A percentile compares a stretch with the other conserved stretches of the same genome.
These are phyloP conservation scores for Cercospora beticola DNA, from an alignment of 2,329 filamentous ascomycete genomes.

Conservation along the genomic window DNA sequence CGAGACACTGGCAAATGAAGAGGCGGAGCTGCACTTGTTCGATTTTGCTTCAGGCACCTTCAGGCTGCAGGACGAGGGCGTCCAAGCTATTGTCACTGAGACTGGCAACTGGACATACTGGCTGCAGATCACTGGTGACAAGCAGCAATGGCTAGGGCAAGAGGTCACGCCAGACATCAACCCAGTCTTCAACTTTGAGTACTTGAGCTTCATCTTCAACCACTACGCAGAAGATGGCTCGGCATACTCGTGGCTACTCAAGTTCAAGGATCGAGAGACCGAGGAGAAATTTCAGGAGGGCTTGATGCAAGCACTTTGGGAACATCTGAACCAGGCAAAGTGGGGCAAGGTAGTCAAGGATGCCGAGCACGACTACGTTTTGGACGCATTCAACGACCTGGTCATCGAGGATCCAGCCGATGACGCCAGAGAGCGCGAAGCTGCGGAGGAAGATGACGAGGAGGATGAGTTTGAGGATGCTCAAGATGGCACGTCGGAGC, in stretches of 20 bases:
- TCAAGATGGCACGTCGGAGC: slow-evolving; percentile 64
- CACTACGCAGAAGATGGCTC: slow-evolving; percentile 86
- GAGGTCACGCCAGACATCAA: slow-evolving; percentile 88
- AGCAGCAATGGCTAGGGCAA: slow-evolving; percentile 83
- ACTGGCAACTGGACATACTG: slow-evolving; percentile 93
- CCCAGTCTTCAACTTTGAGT: slow-evolving; percentile 98
- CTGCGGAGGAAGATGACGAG: slow-evolving; percentile 55
- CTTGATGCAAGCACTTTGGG: slow-evolving; percentile 93
- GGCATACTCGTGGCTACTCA: slow-evolving; percentile 91
- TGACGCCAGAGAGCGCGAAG: slow-evolving; percentile 54
- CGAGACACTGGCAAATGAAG: slow-evolving; percentile 72
- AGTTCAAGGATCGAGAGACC: slow-evolving; percentile 80
- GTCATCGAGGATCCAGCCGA: slow-evolving; percentile 78
- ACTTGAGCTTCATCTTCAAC: slow-evolving; percentile 98
- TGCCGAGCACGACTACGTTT: slow-evolving; percentile 86
- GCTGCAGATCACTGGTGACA: slow-evolving; percentile 76
- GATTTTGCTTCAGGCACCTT: slow-evolving; percentile 88
- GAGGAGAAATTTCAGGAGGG: slow-evolving; percentile 89
- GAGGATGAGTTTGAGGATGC: slow-evolving; percentile 61
- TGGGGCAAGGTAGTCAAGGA: slow-evolving; percentile 86
- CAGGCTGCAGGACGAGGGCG: slow-evolving; percentile 70
- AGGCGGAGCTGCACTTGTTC: slow-evolving; percentile 87
- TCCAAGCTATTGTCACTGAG: slow-evolving; percentile 79
- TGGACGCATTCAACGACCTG: slow-evolving; percentile 93
- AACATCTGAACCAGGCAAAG: slow-evolving; percentile 89